These are phyloP conservation scores for Rosa rugosa DNA, from an alignment of 306 rosid genomes.

Conservation along the genomic window DNA sequence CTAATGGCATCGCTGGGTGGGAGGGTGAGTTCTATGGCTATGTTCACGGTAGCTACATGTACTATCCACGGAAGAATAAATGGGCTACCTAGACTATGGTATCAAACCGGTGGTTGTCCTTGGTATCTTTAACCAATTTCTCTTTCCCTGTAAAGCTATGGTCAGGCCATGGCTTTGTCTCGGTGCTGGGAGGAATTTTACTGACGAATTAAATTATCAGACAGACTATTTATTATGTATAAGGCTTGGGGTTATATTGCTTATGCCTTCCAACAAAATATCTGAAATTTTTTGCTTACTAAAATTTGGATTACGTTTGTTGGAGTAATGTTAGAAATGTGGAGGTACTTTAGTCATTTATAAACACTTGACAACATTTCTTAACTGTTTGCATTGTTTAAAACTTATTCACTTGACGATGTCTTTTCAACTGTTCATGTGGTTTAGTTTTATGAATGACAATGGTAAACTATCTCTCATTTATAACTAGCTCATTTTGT, in stretches of 20 bases:
- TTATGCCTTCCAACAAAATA: neutral
- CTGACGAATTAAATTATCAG: neutral
- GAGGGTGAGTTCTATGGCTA: neutral
- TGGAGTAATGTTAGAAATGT: neutral
- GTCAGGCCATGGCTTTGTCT: too few species aligned
- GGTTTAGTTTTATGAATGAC: neutral
- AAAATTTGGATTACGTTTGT: neutral
- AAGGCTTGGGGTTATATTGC: neutral
- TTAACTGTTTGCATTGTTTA: neutral
- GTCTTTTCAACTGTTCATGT: neutral
- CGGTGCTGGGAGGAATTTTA: too few species aligned
- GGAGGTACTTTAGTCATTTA: neutral
- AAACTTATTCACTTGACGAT: neutral
- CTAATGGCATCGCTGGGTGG: neutral
- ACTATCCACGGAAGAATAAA: neutral
- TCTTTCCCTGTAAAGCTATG: too few species aligned
- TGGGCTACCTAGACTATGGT: neutral
- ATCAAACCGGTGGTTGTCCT: too few species aligned
- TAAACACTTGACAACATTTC: neutral
- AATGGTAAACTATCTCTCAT: neutral
- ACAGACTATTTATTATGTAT: neutral
- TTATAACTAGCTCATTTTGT: conserved; percentile 6
- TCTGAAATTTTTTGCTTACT: neutral
- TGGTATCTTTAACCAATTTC: too few species aligned
- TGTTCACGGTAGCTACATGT: neutral